Base-by-base conservation (phyloP, 768 basidiomycete species). In the Mrakia frigida region DNA sequence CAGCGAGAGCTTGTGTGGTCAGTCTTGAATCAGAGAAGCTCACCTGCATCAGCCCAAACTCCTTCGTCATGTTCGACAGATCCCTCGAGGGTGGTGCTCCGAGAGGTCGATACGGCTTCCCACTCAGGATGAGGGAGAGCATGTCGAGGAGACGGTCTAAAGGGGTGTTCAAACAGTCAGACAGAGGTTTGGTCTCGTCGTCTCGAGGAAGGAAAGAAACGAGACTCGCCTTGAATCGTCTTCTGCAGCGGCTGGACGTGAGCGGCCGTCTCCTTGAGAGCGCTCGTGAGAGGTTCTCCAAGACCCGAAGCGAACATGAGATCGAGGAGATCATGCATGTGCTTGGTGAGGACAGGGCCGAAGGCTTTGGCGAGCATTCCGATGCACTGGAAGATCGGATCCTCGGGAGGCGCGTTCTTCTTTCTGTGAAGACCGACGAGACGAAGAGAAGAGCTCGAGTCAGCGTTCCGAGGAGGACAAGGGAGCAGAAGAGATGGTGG, bases 301-400 rank as follows among this genome's bases (percentile, higher is more conserved):
- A 99, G 84, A 3, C 94, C 96, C 81, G 91, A 96, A 0, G 90
- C 91, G 81, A 98, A 92, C 92, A 99, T 98, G 59, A 97, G 86
- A 82, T 98, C 95, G 43, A 99, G 88, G 79, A 98, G 92, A 81
- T 98, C 97, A 83, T 98, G 97, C 75, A 99, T 87, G 65, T 96
- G 87, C 81, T 96, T 94, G 0, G 97, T 98, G 67, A 99, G 85
- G 83, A 94, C 96, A 3, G 94, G 94, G 0, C 97, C 97, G 43
- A 99, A 94, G 13, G 97, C 93, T 1, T 90, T 88, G 0, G 95
- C 93, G 60, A 99, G 86, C 94, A 98, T 96, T 52, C 93, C 93
- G 77, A 99, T 88, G 83, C 97, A 98, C 86, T 98, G 93, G 81
- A 99, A 98, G 76, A 98, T 94, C 0, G 95, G 91, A 79, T 94